Evolutionary conservation across 805 yeast genomes (phyloP).

Genomic region (Metschnikowia colocasiae): DNA sequence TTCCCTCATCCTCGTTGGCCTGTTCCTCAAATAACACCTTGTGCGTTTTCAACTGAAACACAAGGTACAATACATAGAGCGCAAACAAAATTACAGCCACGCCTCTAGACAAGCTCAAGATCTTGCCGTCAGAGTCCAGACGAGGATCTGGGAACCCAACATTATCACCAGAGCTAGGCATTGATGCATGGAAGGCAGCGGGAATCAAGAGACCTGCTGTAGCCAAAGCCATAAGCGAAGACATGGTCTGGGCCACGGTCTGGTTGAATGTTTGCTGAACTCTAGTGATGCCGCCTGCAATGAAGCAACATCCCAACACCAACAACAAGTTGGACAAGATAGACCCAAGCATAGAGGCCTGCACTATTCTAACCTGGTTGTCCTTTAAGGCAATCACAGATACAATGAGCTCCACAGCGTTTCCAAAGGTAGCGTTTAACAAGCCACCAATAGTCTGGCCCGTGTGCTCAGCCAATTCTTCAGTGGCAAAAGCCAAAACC

Average conservation of each 20-base stretch:
- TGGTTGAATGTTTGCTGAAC: conserved; percentile 87
- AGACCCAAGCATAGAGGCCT: conserved; percentile 95
- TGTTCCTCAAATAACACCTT: conserved; percentile 64
- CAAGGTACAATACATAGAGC: conserved; percentile 72
- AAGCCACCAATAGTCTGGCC: conserved; percentile 94
- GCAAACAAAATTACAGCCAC: conserved; percentile 74
- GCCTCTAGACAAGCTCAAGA: conserved; percentile 78
- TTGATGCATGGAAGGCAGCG: conserved; percentile 88
- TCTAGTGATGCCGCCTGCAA: conserved; percentile 87
- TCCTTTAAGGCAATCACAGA: conserved; percentile 82
- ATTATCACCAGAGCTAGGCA: conserved; percentile 45
- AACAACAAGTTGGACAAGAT: conserved; percentile 82
- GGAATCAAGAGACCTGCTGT: conserved; percentile 88
- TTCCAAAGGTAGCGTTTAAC: conserved; percentile 94
- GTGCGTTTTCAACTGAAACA: conserved; percentile 90
- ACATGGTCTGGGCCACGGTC: conserved; percentile 98
- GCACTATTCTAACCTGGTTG: conserved; percentile 89
- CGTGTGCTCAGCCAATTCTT: conserved; percentile 79
- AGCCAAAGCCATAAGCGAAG: conserved; percentile 86
- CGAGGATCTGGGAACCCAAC: conserved; percentile 38
- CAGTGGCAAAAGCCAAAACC: conserved; percentile 87
- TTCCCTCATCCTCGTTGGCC: conserved; percentile 40
- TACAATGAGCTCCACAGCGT: conserved; percentile 95
- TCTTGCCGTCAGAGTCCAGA: conserved; percentile 40
- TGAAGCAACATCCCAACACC: conserved; percentile 92